Base-by-base conservation (phyloP, 2,329 filamentous ascomycete species). In the Exophiala bonariae region DNA sequence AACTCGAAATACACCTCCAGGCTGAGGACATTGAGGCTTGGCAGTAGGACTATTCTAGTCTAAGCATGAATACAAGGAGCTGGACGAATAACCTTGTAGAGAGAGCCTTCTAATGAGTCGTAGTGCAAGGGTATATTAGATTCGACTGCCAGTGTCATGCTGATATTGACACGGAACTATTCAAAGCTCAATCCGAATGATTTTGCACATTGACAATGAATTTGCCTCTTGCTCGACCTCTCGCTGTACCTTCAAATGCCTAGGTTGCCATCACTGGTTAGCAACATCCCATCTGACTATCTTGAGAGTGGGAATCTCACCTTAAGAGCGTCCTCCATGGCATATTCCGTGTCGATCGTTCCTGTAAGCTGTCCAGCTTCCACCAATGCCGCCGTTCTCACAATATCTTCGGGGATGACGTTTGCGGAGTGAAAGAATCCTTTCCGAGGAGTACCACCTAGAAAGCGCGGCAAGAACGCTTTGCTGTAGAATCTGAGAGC, bases 311-410 rank as follows among this genome's bases (percentile, higher is more conserved):
- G 11, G 36, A 19, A 26, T 13, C 34, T 11, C 16, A 52, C 49
- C 49, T 54, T 47, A 13, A 50, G 22, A 4, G 54, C 61, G 36
- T 72, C 56, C 9, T 69, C 66, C 49, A 74, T 68, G 2, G 53
- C 42, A 59, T 67, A 68, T 28, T 65, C 57, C 30, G 64, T 67
- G 44, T 72, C 71, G 16, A 71, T 57, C 13, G 68, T 60, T 3
- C 65, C 59, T 13, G 56, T 65, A 6, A 72, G 32, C 16, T 66
- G 60, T 5, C 67, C 73, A 48, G 50, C 63, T 0, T 53, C 60
- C 28, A 68, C 57, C 61, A 73, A 61, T 10, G 59, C 57, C 1
- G 62, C 55, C 14, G 74, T 44, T 7, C 59, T 51, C 54, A 66
- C 58, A 37, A 70, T 59, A 43, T 65, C 59, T 30, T 62, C 60